Percentiles rank a stretch among this genome's conserved stretches.
Conservation (phyloP, 78 protist species). For the Bodo saltans region DNA sequence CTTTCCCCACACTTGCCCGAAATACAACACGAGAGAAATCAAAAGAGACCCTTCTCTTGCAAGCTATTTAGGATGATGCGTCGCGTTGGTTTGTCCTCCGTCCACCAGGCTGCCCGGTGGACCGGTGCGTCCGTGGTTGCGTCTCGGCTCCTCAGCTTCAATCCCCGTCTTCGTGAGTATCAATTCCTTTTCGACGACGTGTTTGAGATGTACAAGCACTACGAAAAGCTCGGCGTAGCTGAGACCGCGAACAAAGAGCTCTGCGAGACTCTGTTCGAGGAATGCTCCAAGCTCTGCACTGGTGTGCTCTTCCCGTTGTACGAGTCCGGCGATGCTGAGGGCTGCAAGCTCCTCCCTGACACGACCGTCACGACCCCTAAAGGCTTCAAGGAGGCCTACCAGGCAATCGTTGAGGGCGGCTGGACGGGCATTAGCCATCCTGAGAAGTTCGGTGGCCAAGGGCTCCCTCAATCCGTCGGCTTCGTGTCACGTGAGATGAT, state of each 20-base stretch:
- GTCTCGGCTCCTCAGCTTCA: not conserved
- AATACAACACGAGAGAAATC: no score
- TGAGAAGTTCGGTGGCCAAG: slow-evolving; percentile 53
- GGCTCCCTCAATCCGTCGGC: slow-evolving; percentile 39
- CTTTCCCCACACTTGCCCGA: no score
- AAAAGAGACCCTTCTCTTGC: no score
- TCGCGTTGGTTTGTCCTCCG: no score
- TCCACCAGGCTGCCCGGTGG: no score
- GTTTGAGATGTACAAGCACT: not conserved
- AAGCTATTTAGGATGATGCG: no score
- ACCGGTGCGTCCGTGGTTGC: not conserved
- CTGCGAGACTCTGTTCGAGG: not conserved
- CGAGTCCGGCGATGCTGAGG: slow-evolving; percentile 6
- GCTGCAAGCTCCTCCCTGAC: not conserved
- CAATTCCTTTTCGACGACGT: slow-evolving; percentile 9
- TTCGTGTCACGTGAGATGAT: slow-evolving; percentile 27
- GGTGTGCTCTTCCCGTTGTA: not conserved
- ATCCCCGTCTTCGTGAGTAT: not conserved
- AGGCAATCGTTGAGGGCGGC: slow-evolving; percentile 35
- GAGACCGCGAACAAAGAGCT: not conserved
- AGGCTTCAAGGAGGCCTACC: slow-evolving; percentile 58
- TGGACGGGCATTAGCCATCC: slow-evolving; percentile 49
- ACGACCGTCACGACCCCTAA: slow-evolving; percentile 32
- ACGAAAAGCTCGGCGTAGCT: not conserved
- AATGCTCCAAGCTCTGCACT: not conserved